phyloP scores from a whole-genome alignment of 371 early-diverging fungal species.

The Mortierella sp. region DNA sequence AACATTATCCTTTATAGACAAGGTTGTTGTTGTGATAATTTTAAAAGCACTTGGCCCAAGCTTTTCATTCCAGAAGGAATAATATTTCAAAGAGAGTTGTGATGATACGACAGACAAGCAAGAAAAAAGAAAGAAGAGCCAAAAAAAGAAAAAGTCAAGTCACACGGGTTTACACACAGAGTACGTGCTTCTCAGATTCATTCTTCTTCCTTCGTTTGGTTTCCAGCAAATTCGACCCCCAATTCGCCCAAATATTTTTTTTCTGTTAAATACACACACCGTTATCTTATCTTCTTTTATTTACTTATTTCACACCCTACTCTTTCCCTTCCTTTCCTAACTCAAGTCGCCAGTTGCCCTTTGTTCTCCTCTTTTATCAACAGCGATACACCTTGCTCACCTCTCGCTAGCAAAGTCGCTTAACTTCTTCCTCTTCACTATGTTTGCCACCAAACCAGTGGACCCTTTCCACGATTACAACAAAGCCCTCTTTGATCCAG shows the following conservation, averaged over 20 bases:
- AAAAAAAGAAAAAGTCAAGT: background rate
- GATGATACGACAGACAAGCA: too few species aligned
- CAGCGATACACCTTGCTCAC: background rate
- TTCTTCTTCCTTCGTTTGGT: background rate
- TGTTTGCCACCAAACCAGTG: conserved; percentile 2
- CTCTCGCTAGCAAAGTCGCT: background rate
- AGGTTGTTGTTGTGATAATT: too few species aligned
- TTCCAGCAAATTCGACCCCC: conserved; percentile 22
- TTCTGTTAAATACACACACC: background rate
- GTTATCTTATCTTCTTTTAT: too few species aligned
- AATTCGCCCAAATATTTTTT: background rate
- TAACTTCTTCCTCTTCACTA: background rate
- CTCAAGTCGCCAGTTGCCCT: too few species aligned
- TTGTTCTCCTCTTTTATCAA: too few species aligned
- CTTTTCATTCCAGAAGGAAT: too few species aligned
- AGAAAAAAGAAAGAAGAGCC: background rate
- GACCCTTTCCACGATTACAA: background rate
- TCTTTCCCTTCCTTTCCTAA: background rate
- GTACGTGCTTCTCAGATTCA: background rate
- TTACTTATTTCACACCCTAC: background rate
- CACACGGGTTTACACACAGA: background rate
- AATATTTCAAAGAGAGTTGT: too few species aligned
- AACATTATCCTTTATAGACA: too few species aligned
- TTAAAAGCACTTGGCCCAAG: too few species aligned
- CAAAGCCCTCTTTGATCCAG: background rate